phyloP scores from a whole-genome alignment of 495 filamentous ascomycete species.

The Penicillium subrubescens region DNA sequence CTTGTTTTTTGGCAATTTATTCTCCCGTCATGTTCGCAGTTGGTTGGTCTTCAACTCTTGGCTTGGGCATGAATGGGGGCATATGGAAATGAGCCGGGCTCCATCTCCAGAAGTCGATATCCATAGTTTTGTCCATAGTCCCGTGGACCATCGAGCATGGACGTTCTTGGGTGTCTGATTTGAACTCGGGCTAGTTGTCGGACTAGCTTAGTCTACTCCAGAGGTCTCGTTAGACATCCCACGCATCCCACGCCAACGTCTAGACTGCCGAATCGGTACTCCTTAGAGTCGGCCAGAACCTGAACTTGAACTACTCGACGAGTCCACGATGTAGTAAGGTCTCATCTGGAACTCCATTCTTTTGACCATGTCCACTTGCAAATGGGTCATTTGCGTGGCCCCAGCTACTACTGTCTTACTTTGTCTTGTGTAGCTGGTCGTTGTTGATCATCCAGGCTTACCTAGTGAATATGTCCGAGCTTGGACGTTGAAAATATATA shows the following conservation, averaged over 20 bases:
- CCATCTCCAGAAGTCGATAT: slow-evolving; percentile 4
- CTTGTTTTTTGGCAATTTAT: slow-evolving; percentile 16
- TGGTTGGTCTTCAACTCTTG: not conserved
- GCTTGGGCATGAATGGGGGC: slow-evolving; percentile 8
- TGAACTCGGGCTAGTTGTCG: not conserved
- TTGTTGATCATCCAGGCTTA: not conserved
- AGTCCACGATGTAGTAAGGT: not conserved
- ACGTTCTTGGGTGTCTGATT: not conserved
- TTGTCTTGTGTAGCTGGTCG: not conserved
- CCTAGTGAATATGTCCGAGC: not conserved
- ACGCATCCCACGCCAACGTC: not conserved
- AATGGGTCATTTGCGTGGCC: not conserved
- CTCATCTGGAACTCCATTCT: not conserved
- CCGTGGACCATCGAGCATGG: not conserved
- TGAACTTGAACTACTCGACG: not conserved
- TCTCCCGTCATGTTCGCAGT: slow-evolving; percentile 6
- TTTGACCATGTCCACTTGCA: not conserved
- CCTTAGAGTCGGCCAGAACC: not conserved
- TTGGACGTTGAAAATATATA: not conserved
- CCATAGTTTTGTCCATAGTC: not conserved
- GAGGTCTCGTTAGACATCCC: not conserved
- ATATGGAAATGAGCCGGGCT: slow-evolving; percentile 17
- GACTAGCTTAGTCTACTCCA: not conserved
- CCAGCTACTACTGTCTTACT: not conserved
- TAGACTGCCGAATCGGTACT: not conserved